Evolutionary conservation across 2,329 filamentous ascomycete genomes (phyloP), one percentile per base, ranked within the genome.

Genomic region (Venturia effusa): DNA sequence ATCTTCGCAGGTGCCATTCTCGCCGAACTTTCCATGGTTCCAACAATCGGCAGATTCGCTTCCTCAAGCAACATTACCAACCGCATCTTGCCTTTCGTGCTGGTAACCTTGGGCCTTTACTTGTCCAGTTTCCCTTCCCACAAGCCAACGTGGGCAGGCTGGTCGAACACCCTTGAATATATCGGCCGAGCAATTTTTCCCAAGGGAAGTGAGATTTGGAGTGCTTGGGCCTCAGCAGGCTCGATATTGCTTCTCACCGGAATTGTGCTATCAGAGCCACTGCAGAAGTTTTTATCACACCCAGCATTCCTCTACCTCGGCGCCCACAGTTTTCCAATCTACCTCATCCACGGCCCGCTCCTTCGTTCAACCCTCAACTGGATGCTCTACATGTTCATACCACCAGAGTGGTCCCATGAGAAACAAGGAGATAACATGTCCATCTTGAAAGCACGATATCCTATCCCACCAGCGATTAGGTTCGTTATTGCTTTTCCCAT

Each of bases 291-390:
- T 24, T 77, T 83, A 30, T 79, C 79, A 4, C 80, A 80, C 70
- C 75, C 76, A 34, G 67, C 80, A 2, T 78, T 83, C 41, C 78
- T 82, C 65, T 83, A 79, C 79, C 73, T 83, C 3, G 81, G 81
- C n/a, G 76, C 78, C 65, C 80, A 82, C 70, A 81, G 78, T 62
- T 83, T 83, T 65, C 80, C 81, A 30, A 80, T 83, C 4, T 83
- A 83, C 68, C 77, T 83, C 15, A 75, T 78, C 11, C 81, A 83
- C 69, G 81, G 81, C 59, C 82, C 80, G 0, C 75, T 83, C 19
- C 70, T 83, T 57, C 79, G 81, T 24, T 80, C 79, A 1, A 76
- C 81, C 0, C 76, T 80, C 27, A 77, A 77, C 45, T 81, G 81
- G 74, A 77, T 83, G 70, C 75, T 82, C 7, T 83, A 82, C 67